Evolutionary conservation across 2,329 filamentous ascomycete genomes (phyloP), one percentile per base, ranked within the genome.

Genomic region (Exserohilum turcica): DNA sequence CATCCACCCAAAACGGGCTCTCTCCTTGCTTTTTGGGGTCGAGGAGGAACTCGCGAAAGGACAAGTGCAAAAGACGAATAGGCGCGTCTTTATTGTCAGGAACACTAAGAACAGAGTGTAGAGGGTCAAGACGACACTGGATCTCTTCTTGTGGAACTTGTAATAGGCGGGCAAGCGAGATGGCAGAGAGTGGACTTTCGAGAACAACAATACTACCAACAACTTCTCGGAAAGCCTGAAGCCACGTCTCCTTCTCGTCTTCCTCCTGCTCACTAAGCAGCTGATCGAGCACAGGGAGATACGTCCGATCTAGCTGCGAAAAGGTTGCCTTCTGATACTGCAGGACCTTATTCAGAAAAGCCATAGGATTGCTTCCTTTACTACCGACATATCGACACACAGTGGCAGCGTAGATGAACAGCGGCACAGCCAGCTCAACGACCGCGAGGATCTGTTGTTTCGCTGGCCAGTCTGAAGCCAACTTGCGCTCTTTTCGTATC

Each of bases 341-440:
- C 24, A 64, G 32, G 6, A 65, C 52, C 27, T 46, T 37, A 8
- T 5, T 46, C 2, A 46, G 24, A 3, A 2, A 46, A 12, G 27
- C 51, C 31, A 46, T 28, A 42, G 43, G 33, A n/a, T 59, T 19
- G 27, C 56, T 6, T 58, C 53, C 38, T 39, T 59, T 53, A 6
- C 18, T 48, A 19, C 54, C 46, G 42, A 71, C 28, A 48, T 63
- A 70, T 33, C 63, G 63, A 51, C 60, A 70, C 6, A 57, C 55
- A 0, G 64, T 71, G 24, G 60, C 61, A 42, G 74, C 68, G 32
- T 59, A 73, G 48, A 76, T 76, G 49, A 76, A 76, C 16, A 76
- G 55, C 8, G 57, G 61, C 21, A 37, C 66, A 63, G 52, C 64
- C 40, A 39, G 67, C 45, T 65, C 38, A 35, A 72, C 64, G 5